A percentile compares a stretch with the other conserved stretches of the same genome.
phyloP scores from a whole-genome alignment of 2,329 filamentous ascomycete species.

The Aspergillus ochraceus region DNA sequence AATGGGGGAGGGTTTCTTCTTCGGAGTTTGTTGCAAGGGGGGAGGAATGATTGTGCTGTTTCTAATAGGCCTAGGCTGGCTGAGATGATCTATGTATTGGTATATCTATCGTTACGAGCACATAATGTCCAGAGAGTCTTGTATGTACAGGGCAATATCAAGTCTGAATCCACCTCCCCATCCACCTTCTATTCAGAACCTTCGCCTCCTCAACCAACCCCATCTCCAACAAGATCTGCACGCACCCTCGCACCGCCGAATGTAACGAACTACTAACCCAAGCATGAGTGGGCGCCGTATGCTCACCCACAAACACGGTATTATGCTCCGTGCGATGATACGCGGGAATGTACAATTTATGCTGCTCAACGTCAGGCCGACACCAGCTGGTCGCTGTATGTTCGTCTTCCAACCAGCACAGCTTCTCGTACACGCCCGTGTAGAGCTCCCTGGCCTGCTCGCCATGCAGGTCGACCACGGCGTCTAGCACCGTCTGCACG shows the following conservation, averaged over 20 bases:
- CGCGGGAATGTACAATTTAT: conserved; percentile 34
- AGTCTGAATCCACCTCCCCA: conserved; percentile 62
- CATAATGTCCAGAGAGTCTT: not conserved
- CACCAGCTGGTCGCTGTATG: conserved; percentile 31
- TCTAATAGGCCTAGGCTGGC: no score
- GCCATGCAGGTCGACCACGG: conserved; percentile 30
- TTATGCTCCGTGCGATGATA: conserved; percentile 36
- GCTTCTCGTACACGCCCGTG: conserved; percentile 33
- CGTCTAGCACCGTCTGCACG: conserved; percentile 28
- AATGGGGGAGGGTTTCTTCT: conserved; percentile 26
- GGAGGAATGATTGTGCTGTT: not conserved
- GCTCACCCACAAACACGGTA: conserved; percentile 38
- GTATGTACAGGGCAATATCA: not conserved
- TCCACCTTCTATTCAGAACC: conserved; percentile 62
- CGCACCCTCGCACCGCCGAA: conserved; percentile 29
- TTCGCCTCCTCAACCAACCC: conserved; percentile 71
- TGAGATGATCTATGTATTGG: no score
- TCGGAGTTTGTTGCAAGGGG: conserved; percentile 8
- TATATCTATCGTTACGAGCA: no score
- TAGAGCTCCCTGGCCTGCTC: conserved; percentile 26
- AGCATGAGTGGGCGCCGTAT: conserved; percentile 36
- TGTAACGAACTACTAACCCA: conserved; percentile 34
- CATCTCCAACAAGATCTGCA: conserved; percentile 48
- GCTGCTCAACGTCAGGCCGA: conserved; percentile 32
- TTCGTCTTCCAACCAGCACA: conserved; percentile 35